Percentiles rank a stretch among this genome's conserved stretches.
Conservation (phyloP, 257 asterid genomes). For the Solanum infundibuliforme region DNA sequence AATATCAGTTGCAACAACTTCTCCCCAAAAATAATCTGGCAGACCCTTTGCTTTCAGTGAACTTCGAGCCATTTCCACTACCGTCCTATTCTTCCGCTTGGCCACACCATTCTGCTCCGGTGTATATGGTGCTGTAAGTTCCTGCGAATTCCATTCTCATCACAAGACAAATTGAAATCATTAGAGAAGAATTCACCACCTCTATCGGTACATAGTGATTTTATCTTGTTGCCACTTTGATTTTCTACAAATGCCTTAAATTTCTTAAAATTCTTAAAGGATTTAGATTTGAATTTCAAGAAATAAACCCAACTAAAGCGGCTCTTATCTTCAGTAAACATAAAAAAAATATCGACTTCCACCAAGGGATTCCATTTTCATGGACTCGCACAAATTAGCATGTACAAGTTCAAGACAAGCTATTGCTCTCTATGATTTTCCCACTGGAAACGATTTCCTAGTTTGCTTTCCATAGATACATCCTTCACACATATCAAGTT, state of each 20-base stretch:
- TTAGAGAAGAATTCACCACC: conserved; percentile 12
- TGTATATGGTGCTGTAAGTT: background rate
- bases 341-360: background rate
- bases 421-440: conserved; percentile 6
- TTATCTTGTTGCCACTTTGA: background rate
- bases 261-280: background rate
- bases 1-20: background rate
- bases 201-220: background rate
- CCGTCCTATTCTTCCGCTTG: background rate
- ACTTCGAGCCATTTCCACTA: conserved; percentile 8
- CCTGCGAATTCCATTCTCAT: background rate
- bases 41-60: background rate
- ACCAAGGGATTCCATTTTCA: background rate
- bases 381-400: background rate
- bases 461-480: background rate
- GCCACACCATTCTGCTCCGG: background rate
- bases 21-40: background rate
- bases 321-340: conserved; percentile 4
- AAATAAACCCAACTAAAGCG: conserved; percentile 4
- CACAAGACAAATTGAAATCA: background rate
- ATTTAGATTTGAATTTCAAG: background rate
- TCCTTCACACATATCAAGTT: conserved; percentile 1
- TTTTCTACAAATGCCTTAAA: conserved; percentile 8
- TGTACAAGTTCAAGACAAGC: background rate
- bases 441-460: background rate